Evolutionary conservation across 2,329 filamentous ascomycete species (phyloP).

Genomic region (Penicillium corylophilum): DNA sequence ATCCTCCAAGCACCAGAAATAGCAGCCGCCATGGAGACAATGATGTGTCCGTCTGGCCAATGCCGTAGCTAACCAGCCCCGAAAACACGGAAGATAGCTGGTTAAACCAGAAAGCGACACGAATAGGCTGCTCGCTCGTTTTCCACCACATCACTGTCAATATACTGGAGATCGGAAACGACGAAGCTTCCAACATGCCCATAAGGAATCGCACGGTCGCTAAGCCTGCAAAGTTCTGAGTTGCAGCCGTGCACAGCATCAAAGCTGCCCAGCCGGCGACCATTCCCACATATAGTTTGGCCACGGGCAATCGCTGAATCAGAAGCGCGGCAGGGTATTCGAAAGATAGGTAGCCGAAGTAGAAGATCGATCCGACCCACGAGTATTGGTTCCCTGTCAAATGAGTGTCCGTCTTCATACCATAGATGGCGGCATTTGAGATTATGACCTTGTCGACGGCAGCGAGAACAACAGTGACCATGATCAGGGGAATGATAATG

Average conservation of each 20-base stretch:
- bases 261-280: constrained; percentile 9
- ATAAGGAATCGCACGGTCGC: constrained; percentile 13
- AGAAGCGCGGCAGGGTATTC: constrained; percentile 17
- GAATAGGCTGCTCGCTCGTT: constrained; percentile 14
- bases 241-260: constrained; percentile 13
- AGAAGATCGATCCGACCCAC: constrained; percentile 17
- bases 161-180: constrained; percentile 11
- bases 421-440: constrained; percentile 17
- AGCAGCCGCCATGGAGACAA: constrained; percentile 21
- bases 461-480: constrained; percentile 24
- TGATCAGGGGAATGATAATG: constrained; percentile 26
- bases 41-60: constrained; percentile 32
- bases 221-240: constrained; percentile 14
- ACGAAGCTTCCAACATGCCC: constrained; percentile 12
- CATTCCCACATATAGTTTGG: constrained; percentile 8
- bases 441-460: constrained; percentile 35
- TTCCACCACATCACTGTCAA: constrained; percentile 15
- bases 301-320: constrained; percentile 15
- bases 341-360: constrained; percentile 15
- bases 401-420: constrained; percentile 16
- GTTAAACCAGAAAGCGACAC: constrained; percentile 16
- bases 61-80: constrained; percentile 34
- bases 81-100: constrained; percentile 32
- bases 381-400: constrained; percentile 27
- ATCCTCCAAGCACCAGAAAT: constrained; percentile 22